Base-by-base conservation (phyloP, 495 filamentous ascomycete genomes). In the Alectoria sarmentosa region DNA sequence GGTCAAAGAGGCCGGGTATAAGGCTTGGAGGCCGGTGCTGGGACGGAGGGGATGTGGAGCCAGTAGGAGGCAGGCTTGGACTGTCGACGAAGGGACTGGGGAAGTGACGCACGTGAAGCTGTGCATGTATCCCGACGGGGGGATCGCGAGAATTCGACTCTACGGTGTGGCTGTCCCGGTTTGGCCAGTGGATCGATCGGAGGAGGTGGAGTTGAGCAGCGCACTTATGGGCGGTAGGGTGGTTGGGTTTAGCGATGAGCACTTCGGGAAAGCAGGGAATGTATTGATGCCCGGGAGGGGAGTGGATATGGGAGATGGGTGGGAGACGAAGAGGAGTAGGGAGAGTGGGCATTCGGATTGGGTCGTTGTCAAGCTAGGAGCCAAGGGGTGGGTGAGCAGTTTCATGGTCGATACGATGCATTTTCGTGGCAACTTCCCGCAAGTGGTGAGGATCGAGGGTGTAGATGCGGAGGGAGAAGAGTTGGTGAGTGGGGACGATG, bases 241-340 rank as follows among this genome's bases (percentile, higher is more conserved):
- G 5, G 76, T 90, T 4, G 80, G 79, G 1, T 91, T 88, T 69
- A 92, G 87, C 44, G 90, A 96, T 71, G 84, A 96, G 75, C 91
- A 96, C 73, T 97, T 89, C 72, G 90, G 92, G 4, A 86, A 84
- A 13, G 89, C 86, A 73, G 85, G 87, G 65, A 96, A 97, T 73
- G 74, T 96, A 55, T 82, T 96, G 19, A 78, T 96, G 17, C 92
- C 92, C 4, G 91, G 91, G 3, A 80, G 92, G 34, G 92, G 92
- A 10, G 84, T 87, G 72, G 87, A 97, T 75, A 96, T 96, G 91
- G 89, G 91, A 38, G 92, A 96, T 73, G 92, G 92, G 4, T 97
- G 92, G 92, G 92, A 97, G 76, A 97, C 92, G 15, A 86, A 88
- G 61, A 83, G 92, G 44, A 91, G 87, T 38, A 76, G 92, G 32